Conservation (phyloP, 495 filamentous ascomycete species). For the Trichocladium antarcticum region DNA sequence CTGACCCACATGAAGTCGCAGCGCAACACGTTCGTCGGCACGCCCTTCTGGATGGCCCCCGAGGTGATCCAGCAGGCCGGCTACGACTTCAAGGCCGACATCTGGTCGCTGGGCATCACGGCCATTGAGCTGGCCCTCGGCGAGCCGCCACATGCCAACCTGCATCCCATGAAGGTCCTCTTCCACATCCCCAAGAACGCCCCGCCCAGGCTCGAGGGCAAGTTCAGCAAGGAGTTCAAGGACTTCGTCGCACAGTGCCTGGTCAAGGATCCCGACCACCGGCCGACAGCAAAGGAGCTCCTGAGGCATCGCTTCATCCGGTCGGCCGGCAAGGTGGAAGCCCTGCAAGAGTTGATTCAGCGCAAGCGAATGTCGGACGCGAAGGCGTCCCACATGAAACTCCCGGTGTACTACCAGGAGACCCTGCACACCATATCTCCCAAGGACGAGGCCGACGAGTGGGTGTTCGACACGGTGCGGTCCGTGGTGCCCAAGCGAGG, state of each 20-base stretch:
- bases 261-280: conserved; percentile 74
- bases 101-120: conserved; percentile 95
- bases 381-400: conserved; percentile 46
- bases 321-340: conserved; percentile 71
- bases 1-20: conserved; percentile 96
- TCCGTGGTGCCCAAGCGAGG: conserved; percentile 36
- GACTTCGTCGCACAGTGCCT: conserved; percentile 86
- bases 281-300: conserved; percentile 82
- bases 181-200: conserved; percentile 91
- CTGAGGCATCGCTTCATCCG: conserved; percentile 81
- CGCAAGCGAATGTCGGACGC: conserved; percentile 71
- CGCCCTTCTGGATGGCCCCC: conserved; percentile 98
- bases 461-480: conserved; percentile 97
- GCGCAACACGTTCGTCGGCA: conserved; percentile 97
- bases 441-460: conserved; percentile 67
- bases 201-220: conserved; percentile 74
- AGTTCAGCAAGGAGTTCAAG: conserved; percentile 82
- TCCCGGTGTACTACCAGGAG: conserved; percentile 81
- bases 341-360: conserved; percentile 76
- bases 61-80: conserved; percentile 96
- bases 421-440: conserved; percentile 65
- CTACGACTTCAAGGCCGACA: conserved; percentile 95
- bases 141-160: conserved; percentile 81
- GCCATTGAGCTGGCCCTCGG: conserved; percentile 89
- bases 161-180: conserved; percentile 97